Conservation (phyloP, 2,329 filamentous ascomycete species). For the Ophiostoma montium region DNA sequence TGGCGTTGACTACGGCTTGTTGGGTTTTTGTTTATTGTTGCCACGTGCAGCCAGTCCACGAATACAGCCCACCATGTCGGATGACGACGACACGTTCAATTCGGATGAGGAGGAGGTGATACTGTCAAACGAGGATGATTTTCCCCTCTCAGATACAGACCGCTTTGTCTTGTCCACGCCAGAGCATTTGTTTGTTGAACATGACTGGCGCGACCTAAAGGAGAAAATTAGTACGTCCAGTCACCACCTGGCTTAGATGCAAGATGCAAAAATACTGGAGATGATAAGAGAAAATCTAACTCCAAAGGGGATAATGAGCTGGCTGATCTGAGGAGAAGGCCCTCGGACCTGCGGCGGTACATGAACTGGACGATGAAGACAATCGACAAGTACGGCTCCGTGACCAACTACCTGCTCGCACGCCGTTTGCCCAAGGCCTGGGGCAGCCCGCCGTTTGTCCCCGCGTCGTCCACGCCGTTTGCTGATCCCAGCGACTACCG, state of each 20-base stretch:
- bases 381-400: conserved; percentile 60
- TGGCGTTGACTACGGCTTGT: too few relatives aligned
- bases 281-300: too few relatives aligned
- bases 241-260: too few relatives aligned
- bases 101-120: too few relatives aligned
- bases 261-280: too few relatives aligned
- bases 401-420: conserved; percentile 62
- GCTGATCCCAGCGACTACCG: conserved; percentile 43
- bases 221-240: conserved; percentile 44
- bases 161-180: conserved; percentile 44
- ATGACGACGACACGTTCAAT: too few relatives aligned
- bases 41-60: not conserved
- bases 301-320: conserved; percentile 39
- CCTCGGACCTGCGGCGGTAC: conserved; percentile 68
- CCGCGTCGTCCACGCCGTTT: conserved; percentile 36
- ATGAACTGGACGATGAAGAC: conserved; percentile 61
- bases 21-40: too few relatives aligned
- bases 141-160: conserved; percentile 46
- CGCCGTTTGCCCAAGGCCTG: conserved; percentile 56
- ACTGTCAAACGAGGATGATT: conserved; percentile 25
- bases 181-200: conserved; percentile 55
- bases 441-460: conserved; percentile 44
- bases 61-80: not conserved
- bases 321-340: conserved; percentile 61
- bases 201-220: conserved; percentile 62